Base-by-base conservation (phyloP, 2,329 filamentous ascomycete species). In the Fusarium scirpi region DNA sequence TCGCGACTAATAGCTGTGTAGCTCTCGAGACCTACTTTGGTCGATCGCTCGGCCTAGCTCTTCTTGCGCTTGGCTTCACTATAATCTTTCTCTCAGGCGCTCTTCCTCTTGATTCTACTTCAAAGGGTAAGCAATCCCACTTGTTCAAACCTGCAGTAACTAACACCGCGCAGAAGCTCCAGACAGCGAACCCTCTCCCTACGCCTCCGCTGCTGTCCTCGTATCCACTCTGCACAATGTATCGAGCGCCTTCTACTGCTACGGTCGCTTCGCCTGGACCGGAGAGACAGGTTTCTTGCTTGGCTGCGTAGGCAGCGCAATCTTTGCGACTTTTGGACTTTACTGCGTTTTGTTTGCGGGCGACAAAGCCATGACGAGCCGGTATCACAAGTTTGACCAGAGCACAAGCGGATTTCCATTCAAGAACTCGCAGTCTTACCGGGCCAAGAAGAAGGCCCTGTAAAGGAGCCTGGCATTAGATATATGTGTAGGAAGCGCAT, bases 1-100 rank as follows among this genome's bases (percentile, higher is more conserved):
- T 54, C 32, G 16, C 22, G 29, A 56, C 43, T 58, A 59, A 59
- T 29, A 45, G 18, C 27, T n/a, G 81, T 40, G n/a, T n/a, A 76
- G 75, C 65, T 25, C 83, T 93, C 32, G 91, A 94, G 79, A 81
- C 87, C 59, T 95, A 95, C 84, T 90, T 94, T 78, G 89, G 89
- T 54, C 91, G 92, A 44, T 88, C 86, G 29, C 85, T 94, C 2
- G 92, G 91, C 68, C 82, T 94, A 60, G 82, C 89, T 30, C 85
- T 94, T 46, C 82, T 94, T 24, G 82, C 89, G 12, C 81, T 95
- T 29, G 89, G 89, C 32, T 76, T 90, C 9, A 80, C 92, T 15
- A 85, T 86, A n/a, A 80, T 94, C 40, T 83, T 93, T 38, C 85
- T 94, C 30, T 92, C 91, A 1, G 93, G 92, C 48, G 86, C 87